phyloP scores from a whole-genome alignment of 2,329 filamentous ascomycete genomes.

The Dactylellina sp. region DNA sequence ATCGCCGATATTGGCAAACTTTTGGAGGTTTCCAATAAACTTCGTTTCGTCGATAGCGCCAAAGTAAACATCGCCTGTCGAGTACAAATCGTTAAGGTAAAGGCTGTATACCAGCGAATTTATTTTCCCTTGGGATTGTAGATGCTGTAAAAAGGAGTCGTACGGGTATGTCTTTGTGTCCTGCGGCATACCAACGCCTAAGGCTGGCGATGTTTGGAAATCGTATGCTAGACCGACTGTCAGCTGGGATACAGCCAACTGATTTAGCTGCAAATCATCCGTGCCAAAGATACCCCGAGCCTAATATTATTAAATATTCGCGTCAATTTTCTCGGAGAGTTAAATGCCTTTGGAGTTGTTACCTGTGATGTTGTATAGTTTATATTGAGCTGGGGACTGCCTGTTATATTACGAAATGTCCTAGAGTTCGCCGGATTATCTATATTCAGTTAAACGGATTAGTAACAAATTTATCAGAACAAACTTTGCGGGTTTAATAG shows the following conservation, averaged over 20 bases:
- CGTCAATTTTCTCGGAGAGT: background rate
- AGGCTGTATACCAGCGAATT: conserved; percentile 50
- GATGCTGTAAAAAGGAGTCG: conserved; percentile 29
- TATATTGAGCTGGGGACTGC: conserved; percentile 17
- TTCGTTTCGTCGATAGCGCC: conserved; percentile 43
- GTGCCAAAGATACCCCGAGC: conserved; percentile 34
- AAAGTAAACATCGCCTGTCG: conserved; percentile 34
- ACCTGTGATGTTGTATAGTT: conserved; percentile 32
- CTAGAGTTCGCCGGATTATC: conserved; percentile 23
- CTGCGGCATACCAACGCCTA: conserved; percentile 36
- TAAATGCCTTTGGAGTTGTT: background rate
- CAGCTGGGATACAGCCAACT: conserved; percentile 23
- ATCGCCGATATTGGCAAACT: conserved; percentile 17
- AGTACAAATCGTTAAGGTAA: conserved; percentile 37
- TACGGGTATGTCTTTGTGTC: conserved; percentile 24
- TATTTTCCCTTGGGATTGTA: conserved; percentile 27
- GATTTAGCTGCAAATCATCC: conserved; percentile 33
- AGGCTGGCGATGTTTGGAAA: conserved; percentile 34
- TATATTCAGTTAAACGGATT: background rate
- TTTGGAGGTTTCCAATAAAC: conserved; percentile 46
- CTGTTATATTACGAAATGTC: conserved; percentile 35
- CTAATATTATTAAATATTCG: background rate
- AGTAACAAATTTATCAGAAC: background rate
- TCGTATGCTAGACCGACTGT: conserved; percentile 25
- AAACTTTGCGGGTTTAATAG: background rate